Conservation (phyloP, 305 asterid species). For the Rubia balearica region DNA sequence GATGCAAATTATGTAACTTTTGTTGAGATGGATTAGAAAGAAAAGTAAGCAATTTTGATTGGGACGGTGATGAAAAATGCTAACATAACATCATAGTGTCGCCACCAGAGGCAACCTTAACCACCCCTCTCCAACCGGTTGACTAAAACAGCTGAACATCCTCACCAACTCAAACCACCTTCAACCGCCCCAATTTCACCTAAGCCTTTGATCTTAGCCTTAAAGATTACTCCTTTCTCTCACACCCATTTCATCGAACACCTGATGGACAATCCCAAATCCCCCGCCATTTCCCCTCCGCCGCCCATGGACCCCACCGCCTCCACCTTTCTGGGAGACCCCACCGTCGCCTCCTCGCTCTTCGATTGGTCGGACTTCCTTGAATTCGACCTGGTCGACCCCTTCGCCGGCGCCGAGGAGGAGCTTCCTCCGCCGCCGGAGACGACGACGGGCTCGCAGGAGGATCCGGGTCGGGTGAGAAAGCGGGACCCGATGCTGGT, state of each 20-base stretch:
- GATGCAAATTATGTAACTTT: too few species aligned
- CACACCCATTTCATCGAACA: neutral
- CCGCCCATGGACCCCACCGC: constrained; percentile 25
- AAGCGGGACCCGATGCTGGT: constrained; percentile 78
- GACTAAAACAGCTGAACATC: constrained; percentile 29
- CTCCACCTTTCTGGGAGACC: constrained; percentile 27
- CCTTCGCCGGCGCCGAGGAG: constrained; percentile 12
- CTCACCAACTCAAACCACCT: constrained; percentile 32
- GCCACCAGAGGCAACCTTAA: constrained; percentile 40
- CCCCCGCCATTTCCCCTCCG: constrained; percentile 18
- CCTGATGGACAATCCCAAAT: constrained; percentile 19
- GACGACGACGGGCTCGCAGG: neutral
- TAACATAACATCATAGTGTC: constrained; percentile 23
- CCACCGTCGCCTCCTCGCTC: constrained; percentile 35
- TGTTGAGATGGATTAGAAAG: too few species aligned
- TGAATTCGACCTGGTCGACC: constrained; percentile 57
- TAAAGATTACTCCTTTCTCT: neutral
- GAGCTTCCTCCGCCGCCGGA: constrained; percentile 20
- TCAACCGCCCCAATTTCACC: constrained; percentile 6
- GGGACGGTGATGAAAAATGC: too few species aligned
- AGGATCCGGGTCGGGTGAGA: constrained; percentile 38
- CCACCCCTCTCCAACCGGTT: constrained; percentile 25
- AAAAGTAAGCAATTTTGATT: too few species aligned
- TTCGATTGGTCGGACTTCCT: constrained; percentile 83
- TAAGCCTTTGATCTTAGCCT: neutral